Base-by-base conservation (phyloP, 1,284 basidiomycete species). In the Mycosarcoma maydis region DNA sequence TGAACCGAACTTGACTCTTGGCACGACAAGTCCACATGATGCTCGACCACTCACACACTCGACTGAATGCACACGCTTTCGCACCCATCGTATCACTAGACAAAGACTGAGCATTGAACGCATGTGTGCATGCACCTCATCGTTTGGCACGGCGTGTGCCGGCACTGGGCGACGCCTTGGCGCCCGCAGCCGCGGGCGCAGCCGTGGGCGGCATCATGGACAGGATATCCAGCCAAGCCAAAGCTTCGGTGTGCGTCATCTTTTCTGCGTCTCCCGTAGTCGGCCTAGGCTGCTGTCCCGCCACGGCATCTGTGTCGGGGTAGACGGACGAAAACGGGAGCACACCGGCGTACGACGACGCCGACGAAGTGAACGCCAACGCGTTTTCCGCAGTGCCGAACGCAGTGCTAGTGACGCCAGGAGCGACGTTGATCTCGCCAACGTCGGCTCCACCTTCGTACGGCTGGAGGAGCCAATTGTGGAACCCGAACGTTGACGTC, bases 401-500 rank as follows among this genome's bases (percentile, higher is more conserved):
- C 14, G 41, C 41, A 4, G 37, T 34, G 8, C 4, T 26, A 17
- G 16, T 26, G 11, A 19, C 34, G 7, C 16, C 40, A n/a, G n/a
- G n/a, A n/a, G n/a, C n/a, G 32, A 13, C 16, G 32, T n/a, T n/a
- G 16, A n/a, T n/a, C n/a, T 47, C 24, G 5, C 47, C 30, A 14
- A 65, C 22, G 16, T 64, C 60, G 0, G 60, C 47, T 1, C 67
- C 67, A 10, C 67, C 67, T 22, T 70, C 67, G 40, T 70, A 70
- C 16, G 67, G 67, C 33, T 64, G 67, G 11, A 70, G 44, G 1
- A 70, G 48, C 59, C 60, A 70, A 23, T 70, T 64, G 60, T 70
- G 67, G 24, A 70, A 70, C 13, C 67, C 67, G 14, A 70, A 70
- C 17, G 67, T 48, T 6, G 61, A 54, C 48, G 19, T 33, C n/a